These are phyloP conservation scores for Talaromyces sp. DNA, from an alignment of 2,329 filamentous ascomycete genomes.

Conservation along the genomic window DNA sequence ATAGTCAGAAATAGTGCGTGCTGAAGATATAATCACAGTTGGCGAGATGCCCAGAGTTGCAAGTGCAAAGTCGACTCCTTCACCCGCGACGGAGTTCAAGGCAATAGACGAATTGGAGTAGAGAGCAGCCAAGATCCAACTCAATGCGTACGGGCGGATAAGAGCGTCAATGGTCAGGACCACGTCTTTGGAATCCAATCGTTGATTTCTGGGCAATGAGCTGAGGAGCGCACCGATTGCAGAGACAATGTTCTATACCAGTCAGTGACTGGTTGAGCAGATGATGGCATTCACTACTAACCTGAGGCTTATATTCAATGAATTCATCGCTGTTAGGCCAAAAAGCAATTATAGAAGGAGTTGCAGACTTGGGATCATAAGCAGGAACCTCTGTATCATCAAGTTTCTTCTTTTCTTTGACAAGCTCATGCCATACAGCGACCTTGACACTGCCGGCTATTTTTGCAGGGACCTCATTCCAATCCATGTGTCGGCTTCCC, in stretches of 20 bases:
- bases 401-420: slow-evolving; percentile 64
- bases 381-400: slow-evolving; percentile 63
- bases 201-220: slow-evolving; percentile 70
- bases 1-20: slow-evolving; percentile 66
- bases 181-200: slow-evolving; percentile 70
- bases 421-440: slow-evolving; percentile 87
- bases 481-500: slow-evolving; percentile 89
- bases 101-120: slow-evolving; percentile 82
- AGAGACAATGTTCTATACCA: slow-evolving; percentile 71
- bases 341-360: slow-evolving; percentile 46
- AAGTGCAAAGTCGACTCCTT: slow-evolving; percentile 65
- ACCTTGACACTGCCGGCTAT: slow-evolving; percentile 73
- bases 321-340: slow-evolving; percentile 59
- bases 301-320: slow-evolving; percentile 72
- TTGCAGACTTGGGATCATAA: slow-evolving; percentile 52
- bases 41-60: slow-evolving; percentile 73
- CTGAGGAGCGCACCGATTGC: slow-evolving; percentile 75
- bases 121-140: slow-evolving; percentile 75
- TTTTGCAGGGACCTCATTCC: slow-evolving; percentile 81
- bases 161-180: slow-evolving; percentile 83
- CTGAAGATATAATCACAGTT: slow-evolving; percentile 76
- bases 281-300: slow-evolving; percentile 29
- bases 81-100: slow-evolving; percentile 80
- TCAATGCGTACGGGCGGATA: slow-evolving; percentile 73
- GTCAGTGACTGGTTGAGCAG: neutral